A percentile compares a stretch with the other conserved stretches of the same genome.
Evolutionary conservation across 1,284 basidiomycete genomes (phyloP).

Genomic region (Mycosarcoma mackinlayi): DNA sequence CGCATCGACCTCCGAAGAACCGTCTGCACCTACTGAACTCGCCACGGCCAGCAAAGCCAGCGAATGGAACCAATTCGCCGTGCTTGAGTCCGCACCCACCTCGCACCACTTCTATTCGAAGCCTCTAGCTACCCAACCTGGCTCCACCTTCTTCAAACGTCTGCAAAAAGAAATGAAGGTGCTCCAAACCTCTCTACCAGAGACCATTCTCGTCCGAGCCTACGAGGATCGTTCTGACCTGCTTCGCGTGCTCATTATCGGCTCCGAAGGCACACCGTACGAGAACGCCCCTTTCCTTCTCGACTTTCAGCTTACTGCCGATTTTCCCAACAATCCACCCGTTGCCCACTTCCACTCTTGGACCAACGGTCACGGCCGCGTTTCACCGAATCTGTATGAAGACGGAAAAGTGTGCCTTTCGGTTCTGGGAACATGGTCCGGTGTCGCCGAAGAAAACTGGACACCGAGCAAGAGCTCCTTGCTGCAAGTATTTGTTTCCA

Average conservation of each 20-base stretch:
- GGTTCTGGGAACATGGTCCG: slow-evolving; percentile 89
- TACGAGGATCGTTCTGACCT: slow-evolving; percentile 84
- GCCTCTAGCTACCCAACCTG: slow-evolving; percentile 51
- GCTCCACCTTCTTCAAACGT: slow-evolving; percentile 79
- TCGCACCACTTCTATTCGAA: slow-evolving; percentile 48
- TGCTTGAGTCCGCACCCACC: slow-evolving; percentile 50
- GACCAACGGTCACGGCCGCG: slow-evolving; percentile 89
- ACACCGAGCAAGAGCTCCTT: slow-evolving; percentile 78
- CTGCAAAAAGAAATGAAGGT: slow-evolving; percentile 85
- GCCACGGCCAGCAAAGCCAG: slow-evolving; percentile 22
- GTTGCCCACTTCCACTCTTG: slow-evolving; percentile 90
- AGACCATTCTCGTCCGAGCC: slow-evolving; percentile 70
- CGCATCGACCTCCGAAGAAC: background rate
- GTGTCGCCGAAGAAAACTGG: slow-evolving; percentile 71
- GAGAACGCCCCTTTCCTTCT: slow-evolving; percentile 93
- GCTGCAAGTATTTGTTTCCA: slow-evolving; percentile 90
- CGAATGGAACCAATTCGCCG: slow-evolving; percentile 46
- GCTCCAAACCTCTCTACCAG: slow-evolving; percentile 76
- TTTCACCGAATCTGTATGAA: slow-evolving; percentile 83
- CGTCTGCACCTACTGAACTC: slow-evolving; percentile 21
- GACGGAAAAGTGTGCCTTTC: slow-evolving; percentile 95
- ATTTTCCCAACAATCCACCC: slow-evolving; percentile 85
- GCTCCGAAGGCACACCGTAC: slow-evolving; percentile 86
- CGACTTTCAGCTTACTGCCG: slow-evolving; percentile 82
- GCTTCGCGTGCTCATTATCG: slow-evolving; percentile 86